These are phyloP conservation scores for Pyronema omphalodes DNA, from an alignment of 495 filamentous ascomycete genomes.

Conservation along the genomic window DNA sequence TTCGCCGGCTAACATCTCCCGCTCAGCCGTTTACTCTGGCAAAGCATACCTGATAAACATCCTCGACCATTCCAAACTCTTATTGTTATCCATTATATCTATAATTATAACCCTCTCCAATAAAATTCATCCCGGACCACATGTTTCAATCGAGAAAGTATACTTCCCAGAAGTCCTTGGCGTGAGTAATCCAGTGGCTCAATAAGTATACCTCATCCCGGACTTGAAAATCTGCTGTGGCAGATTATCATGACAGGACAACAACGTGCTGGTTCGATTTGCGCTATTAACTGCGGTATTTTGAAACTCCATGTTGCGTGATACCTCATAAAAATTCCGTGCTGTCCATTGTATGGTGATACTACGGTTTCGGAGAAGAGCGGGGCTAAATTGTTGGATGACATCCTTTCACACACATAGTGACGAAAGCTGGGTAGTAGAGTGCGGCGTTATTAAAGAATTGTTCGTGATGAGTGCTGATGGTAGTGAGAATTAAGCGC, in stretches of 20 bases:
- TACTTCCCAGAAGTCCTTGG: slow-evolving; percentile 31
- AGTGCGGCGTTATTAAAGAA: slow-evolving; percentile 13
- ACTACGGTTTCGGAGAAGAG: slow-evolving; percentile 23
- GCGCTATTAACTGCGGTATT: slow-evolving; percentile 13
- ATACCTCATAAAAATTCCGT: slow-evolving; percentile 24
- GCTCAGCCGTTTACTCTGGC: slow-evolving; percentile 16
- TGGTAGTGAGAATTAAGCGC: slow-evolving; percentile 24
- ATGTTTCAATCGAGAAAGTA: slow-evolving; percentile 48
- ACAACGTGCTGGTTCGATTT: slow-evolving; percentile 22
- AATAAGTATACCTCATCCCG: slow-evolving; percentile 23
- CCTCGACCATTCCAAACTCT: slow-evolving; percentile 26
- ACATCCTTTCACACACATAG: slow-evolving; percentile 20
- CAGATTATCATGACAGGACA: slow-evolving; percentile 24
- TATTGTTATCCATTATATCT: slow-evolving; percentile 49
- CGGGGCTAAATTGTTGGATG: slow-evolving; percentile 22
- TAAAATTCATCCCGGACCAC: slow-evolving; percentile 45
- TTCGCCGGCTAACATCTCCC: slow-evolving; percentile 18
- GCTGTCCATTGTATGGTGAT: slow-evolving; percentile 21
- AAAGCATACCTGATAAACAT: slow-evolving; percentile 26
- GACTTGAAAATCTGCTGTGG: slow-evolving; percentile 19
- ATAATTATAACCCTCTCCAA: slow-evolving; percentile 48
- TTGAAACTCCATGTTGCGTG: slow-evolving; percentile 20
- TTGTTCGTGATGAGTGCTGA: slow-evolving; percentile 20
- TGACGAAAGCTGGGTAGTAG: slow-evolving; percentile 14
- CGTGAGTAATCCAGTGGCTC: slow-evolving; percentile 21